Conservation (phyloP, 2,329 filamentous ascomycete genomes). For the Fusarium haematococcum region DNA sequence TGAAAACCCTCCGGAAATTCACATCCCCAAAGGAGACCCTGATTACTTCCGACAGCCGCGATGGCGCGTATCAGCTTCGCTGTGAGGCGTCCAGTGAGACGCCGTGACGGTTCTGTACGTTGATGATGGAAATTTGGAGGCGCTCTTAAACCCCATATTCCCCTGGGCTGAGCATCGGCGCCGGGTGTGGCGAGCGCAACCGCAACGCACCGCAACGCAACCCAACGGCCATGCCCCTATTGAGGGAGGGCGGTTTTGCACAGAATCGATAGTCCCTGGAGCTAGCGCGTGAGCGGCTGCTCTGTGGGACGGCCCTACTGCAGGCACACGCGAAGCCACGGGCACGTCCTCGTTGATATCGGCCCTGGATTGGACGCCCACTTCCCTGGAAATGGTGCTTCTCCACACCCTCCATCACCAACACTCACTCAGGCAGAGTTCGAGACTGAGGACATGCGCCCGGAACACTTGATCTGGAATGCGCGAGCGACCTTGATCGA, state of each 20-base stretch:
- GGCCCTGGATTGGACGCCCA: conserved; percentile 14
- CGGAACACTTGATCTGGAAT: conserved; percentile 33
- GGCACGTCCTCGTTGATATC: conserved; percentile 11
- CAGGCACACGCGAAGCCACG: conserved; percentile 35
- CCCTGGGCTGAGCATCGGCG: conserved; percentile 9
- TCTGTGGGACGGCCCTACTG: conserved; percentile 23
- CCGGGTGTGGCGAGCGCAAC: conserved; percentile 25
- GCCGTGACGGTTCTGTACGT: background rate
- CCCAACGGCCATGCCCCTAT: background rate
- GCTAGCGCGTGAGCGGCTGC: conserved; percentile 23
- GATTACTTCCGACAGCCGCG: background rate
- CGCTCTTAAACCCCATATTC: background rate
- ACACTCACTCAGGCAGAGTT: background rate
- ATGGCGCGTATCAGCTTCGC: conserved; percentile 5
- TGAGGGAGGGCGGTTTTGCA: conserved; percentile 6
- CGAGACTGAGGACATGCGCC: conserved; percentile 28
- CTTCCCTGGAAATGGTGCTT: background rate
- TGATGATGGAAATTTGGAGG: conserved; percentile 19
- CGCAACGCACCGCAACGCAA: conserved; percentile 1
- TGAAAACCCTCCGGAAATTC: background rate
- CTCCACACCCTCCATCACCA: conserved; percentile 15
- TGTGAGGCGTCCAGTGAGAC: conserved; percentile 29
- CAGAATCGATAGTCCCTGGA: conserved; percentile 39
- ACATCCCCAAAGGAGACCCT: background rate
- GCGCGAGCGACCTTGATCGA: conserved; percentile 5